Conservation (phyloP, 2,329 filamentous ascomycete genomes). For the Fusarium aywerte region DNA sequence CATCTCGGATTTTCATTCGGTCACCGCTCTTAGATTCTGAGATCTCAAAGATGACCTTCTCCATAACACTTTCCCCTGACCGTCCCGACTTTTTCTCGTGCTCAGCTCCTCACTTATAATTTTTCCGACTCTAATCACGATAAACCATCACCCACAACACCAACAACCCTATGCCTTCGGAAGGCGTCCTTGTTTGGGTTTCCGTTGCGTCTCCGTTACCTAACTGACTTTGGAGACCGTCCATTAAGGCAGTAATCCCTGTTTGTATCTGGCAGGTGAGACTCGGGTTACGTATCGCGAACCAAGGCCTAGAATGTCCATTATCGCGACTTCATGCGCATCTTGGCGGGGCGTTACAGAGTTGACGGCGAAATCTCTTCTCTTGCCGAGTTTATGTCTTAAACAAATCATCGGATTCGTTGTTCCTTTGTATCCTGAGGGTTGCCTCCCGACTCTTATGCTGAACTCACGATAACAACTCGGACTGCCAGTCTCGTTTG, state of each 20-base stretch:
- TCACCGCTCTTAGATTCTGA: constrained; percentile 38
- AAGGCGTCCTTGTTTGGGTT: neutral
- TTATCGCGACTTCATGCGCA: constrained; percentile 30
- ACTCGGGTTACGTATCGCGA: constrained; percentile 21
- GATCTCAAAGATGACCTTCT: constrained; percentile 12
- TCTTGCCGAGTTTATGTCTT: constrained; percentile 27
- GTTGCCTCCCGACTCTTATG: constrained; percentile 35
- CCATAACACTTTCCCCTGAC: constrained; percentile 7
- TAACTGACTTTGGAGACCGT: constrained; percentile 29
- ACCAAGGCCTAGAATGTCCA: constrained; percentile 11
- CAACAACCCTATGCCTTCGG: neutral
- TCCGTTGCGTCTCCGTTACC: constrained; percentile 20
- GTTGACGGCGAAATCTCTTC: constrained; percentile 21
- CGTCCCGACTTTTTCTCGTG: constrained; percentile 47
- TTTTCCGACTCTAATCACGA: neutral
- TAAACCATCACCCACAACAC: neutral
- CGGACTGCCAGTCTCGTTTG: constrained; percentile 31
- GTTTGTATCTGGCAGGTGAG: constrained; percentile 23
- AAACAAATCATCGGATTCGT: constrained; percentile 21
- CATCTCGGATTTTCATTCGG: constrained; percentile 23
- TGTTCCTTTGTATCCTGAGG: constrained; percentile 14
- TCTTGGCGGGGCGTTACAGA: constrained; percentile 5
- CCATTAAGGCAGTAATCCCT: constrained; percentile 18
- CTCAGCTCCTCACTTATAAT: constrained; percentile 11
- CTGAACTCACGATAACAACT: constrained; percentile 43